Conservation (phyloP, 192 early-diverging fungal species). For the Tieghemiomyces parasiticus region DNA sequence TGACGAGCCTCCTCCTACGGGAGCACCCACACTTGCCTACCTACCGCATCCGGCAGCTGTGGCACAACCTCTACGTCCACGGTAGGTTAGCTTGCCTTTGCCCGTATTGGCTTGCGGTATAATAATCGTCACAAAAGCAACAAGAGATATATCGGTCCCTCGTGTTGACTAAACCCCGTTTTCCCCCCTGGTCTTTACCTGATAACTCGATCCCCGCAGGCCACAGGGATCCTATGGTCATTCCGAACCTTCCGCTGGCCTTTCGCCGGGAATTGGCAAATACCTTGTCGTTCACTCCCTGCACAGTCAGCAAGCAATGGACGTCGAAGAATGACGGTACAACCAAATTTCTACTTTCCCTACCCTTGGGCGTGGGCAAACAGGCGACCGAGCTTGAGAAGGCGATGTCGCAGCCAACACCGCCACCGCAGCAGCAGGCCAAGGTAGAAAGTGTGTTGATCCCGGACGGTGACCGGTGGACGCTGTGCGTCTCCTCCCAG, state of each 20-base stretch:
- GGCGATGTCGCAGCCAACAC: background rate
- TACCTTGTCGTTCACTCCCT: background rate
- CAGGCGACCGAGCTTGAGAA: background rate
- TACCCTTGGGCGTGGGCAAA: too few species aligned
- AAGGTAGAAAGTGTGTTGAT: constrained; percentile 67
- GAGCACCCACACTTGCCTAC: constrained; percentile 5
- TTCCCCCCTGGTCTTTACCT: background rate
- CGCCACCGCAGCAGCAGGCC: constrained; percentile 15
- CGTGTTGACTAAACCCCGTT: background rate
- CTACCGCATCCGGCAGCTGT: background rate
- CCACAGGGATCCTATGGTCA: background rate
- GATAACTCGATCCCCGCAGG: background rate
- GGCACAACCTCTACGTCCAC: background rate
- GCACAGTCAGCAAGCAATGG: too few species aligned
- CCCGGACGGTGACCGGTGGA: constrained; percentile 45
- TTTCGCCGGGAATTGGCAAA: background rate
- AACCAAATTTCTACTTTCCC: background rate
- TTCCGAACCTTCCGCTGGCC: background rate
- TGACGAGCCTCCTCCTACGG: too few species aligned
- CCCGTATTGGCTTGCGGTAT: background rate
- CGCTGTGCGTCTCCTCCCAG: constrained; percentile 68
- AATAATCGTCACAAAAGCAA: too few species aligned
- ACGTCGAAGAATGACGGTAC: background rate
- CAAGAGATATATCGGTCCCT: background rate
- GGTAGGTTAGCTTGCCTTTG: background rate